phyloP scores from a whole-genome alignment of 805 yeast species.

The Helenozyma rhizophorensis region DNA sequence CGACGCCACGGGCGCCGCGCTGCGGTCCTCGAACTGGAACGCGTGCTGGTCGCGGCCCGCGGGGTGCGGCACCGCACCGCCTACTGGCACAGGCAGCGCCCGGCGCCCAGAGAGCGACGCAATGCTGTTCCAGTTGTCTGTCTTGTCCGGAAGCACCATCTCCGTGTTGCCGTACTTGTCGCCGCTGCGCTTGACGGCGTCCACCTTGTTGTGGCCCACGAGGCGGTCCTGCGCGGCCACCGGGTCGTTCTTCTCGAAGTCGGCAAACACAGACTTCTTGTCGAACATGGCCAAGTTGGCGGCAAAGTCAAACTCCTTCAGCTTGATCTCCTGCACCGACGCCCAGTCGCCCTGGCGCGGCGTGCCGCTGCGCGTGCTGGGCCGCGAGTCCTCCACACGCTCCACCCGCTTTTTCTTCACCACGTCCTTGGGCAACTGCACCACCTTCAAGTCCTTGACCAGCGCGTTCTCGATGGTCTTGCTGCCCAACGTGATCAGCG shows the following conservation, averaged over 20 bases:
- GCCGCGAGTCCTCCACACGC: slow-evolving; percentile 11
- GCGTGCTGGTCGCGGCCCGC: slow-evolving; percentile 7
- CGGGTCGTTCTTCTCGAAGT: slow-evolving; percentile 61
- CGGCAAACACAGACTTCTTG: slow-evolving; percentile 73
- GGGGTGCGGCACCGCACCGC: slow-evolving; percentile 1
- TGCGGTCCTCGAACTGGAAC: slow-evolving; percentile 9
- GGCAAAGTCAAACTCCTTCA: slow-evolving; percentile 68
- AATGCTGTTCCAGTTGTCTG: slow-evolving; percentile 53
- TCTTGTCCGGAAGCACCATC: slow-evolving; percentile 51
- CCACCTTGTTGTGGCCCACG: slow-evolving; percentile 67
- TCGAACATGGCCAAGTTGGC: slow-evolving; percentile 79
- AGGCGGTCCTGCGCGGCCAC: slow-evolving; percentile 58
- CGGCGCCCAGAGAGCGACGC: slow-evolving; percentile 19
- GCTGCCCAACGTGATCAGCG: slow-evolving; percentile 23
- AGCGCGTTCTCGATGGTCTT: slow-evolving; percentile 27
- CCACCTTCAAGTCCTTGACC: slow-evolving; percentile 53
- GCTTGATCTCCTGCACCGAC: slow-evolving; percentile 45
- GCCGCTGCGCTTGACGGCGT: slow-evolving; percentile 19
- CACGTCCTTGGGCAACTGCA: slow-evolving; percentile 45
- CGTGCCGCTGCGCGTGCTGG: slow-evolving; percentile 10
- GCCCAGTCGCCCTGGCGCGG: slow-evolving; percentile 18
- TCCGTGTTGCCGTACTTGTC: slow-evolving; percentile 65
- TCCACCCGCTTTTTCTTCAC: slow-evolving; percentile 16
- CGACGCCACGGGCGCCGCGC: slow-evolving; percentile 55
- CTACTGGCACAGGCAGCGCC: slow-evolving; percentile 11